phyloP scores from a whole-genome alignment of 805 yeast genomes.

The Clavispora fructus region DNA sequence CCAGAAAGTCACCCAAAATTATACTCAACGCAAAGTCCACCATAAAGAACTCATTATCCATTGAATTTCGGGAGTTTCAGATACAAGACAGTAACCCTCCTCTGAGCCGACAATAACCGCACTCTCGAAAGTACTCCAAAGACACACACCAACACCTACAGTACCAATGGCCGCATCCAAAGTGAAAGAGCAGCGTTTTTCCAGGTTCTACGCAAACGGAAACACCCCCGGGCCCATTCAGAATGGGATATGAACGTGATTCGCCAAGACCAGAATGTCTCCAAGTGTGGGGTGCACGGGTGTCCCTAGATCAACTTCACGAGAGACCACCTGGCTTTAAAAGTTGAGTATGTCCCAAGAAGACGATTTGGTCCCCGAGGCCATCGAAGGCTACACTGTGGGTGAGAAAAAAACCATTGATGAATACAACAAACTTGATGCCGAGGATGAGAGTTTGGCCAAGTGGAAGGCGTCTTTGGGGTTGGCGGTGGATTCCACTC shows the following conservation, averaged over 20 bases:
- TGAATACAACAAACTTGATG: constrained; percentile 79
- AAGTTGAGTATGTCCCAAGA: constrained; percentile 21
- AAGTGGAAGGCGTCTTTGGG: constrained; percentile 93
- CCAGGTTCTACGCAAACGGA: too few relatives aligned
- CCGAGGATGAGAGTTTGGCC: constrained; percentile 83
- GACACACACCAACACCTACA: too few relatives aligned
- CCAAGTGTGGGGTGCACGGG: neutral
- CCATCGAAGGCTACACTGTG: constrained; percentile 58
- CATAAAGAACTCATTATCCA: too few relatives aligned
- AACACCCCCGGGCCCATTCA: too few relatives aligned
- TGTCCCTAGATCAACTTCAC: neutral
- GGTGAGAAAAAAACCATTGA: constrained; percentile 73
- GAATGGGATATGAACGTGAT: neutral
- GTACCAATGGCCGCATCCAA: too few relatives aligned
- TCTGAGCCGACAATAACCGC: too few relatives aligned
- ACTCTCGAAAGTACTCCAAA: too few relatives aligned
- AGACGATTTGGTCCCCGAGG: constrained; percentile 61
- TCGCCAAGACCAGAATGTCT: neutral
- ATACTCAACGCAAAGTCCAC: too few relatives aligned
- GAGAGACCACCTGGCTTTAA: neutral
- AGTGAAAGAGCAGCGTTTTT: too few relatives aligned
- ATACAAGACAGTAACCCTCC: too few relatives aligned
- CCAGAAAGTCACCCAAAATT: too few relatives aligned
- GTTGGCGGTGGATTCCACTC: constrained; percentile 46
- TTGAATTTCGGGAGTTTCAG: too few relatives aligned